A percentile compares a stretch with the other conserved stretches of the same genome.
Conservation (phyloP, 2,329 filamentous ascomycete genomes). For the Alternaria sp. region DNA sequence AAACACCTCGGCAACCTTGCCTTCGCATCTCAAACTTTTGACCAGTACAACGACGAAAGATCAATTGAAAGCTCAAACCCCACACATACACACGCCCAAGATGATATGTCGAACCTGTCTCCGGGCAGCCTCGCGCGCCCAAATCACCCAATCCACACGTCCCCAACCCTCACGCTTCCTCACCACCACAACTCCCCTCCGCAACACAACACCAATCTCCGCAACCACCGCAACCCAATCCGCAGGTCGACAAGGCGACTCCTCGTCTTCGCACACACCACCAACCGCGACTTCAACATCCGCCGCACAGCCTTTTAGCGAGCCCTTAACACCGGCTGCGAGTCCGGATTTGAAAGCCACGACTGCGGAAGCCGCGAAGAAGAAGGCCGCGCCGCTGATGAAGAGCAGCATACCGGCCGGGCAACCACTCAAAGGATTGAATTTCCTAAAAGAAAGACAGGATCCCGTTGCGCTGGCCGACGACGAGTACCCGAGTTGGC, state of each 20-base stretch:
- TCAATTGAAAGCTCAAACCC: constrained; percentile 14
- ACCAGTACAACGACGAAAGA: constrained; percentile 1
- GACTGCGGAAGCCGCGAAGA: constrained; percentile 36
- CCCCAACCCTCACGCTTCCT: constrained; percentile 36
- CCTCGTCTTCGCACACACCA: constrained; percentile 41
- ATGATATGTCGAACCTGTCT: constrained; percentile 55
- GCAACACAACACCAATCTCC: constrained; percentile 40
- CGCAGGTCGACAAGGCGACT: constrained; percentile 37
- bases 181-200: constrained; percentile 33
- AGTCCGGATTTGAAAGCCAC: constrained; percentile 36
- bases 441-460: constrained; percentile 75
- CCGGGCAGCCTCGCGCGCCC: constrained; percentile 43
- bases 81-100: constrained; percentile 20
- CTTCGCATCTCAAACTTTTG: constrained; percentile 31
- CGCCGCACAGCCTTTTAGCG: constrained; percentile 58
- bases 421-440: constrained; percentile 75
- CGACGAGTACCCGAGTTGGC: constrained; percentile 79
- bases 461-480: constrained; percentile 80
- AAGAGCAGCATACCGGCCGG: constrained; percentile 68
- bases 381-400: constrained; percentile 44
- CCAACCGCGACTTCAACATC: constrained; percentile 57
- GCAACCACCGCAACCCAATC: constrained; percentile 36
- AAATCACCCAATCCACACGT: constrained; percentile 13
- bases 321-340: constrained; percentile 44
- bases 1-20: constrained; percentile 22